Evolutionary conservation across 2,329 filamentous ascomycete species (phyloP).

Genomic region (Tolypocladium endophyticum): DNA sequence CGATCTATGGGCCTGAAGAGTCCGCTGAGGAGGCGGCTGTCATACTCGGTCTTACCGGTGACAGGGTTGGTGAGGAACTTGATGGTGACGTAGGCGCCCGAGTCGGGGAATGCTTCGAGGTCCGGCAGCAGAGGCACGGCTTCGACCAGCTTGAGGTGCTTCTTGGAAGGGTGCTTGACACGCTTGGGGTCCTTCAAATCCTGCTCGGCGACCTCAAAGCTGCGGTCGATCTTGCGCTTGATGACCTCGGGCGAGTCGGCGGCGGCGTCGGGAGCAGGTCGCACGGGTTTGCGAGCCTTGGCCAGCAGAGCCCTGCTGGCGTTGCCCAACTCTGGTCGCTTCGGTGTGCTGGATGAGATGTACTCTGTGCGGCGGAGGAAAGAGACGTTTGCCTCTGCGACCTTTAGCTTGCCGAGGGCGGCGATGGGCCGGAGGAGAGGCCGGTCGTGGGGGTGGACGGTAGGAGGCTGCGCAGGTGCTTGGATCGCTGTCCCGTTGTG

Average conservation of each 20-base stretch:
- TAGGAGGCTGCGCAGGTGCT: constrained; percentile 59
- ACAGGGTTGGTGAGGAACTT: constrained; percentile 60
- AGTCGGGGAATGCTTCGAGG: constrained; percentile 58
- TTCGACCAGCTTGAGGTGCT: constrained; percentile 46
- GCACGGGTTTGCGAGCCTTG: constrained; percentile 21
- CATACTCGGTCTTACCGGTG: constrained; percentile 38
- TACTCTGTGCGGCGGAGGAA: constrained; percentile 96
- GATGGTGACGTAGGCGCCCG: constrained; percentile 57
- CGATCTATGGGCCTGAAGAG: constrained; percentile 51
- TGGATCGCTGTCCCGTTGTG: constrained; percentile 56
- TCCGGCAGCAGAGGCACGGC: constrained; percentile 54
- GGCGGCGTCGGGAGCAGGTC: constrained; percentile 46
- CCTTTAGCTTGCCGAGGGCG: constrained; percentile 74
- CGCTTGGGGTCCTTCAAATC: constrained; percentile 43
- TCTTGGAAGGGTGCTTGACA: constrained; percentile 49
- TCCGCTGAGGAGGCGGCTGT: constrained; percentile 49
- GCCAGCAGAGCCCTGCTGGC: constrained; percentile 25
- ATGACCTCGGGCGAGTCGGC: constrained; percentile 55
- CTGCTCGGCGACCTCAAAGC: constrained; percentile 44
- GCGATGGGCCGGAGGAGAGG: constrained; percentile 74
- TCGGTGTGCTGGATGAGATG: constrained; percentile 55
- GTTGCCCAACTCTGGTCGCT: constrained; percentile 36
- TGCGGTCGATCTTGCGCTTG: constrained; percentile 55
- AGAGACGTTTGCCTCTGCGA: constrained; percentile 67
- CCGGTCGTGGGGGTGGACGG: constrained; percentile 74